Base-by-base conservation (phyloP, 2,329 filamentous ascomycete species). In the Grosmannia serpens region DNA sequence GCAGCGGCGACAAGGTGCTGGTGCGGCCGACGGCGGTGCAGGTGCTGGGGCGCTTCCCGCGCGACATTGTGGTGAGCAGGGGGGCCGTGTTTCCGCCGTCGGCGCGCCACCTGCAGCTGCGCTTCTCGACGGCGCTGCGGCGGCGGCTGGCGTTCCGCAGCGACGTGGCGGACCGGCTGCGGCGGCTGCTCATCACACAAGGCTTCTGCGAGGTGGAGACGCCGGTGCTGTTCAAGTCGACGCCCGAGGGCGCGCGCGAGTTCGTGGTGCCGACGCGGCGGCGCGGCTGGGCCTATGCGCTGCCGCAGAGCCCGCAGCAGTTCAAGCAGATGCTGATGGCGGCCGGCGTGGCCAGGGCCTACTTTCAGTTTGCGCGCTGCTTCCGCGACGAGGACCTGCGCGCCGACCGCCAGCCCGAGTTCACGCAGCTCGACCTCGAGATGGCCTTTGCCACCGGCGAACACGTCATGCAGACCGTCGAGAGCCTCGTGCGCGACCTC, bases 311-410 rank as follows among this genome's bases (percentile, higher is more conserved):
- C 64, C 94, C 94, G 0, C 94, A 99, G 70, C 94, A 99, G 70
- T 99, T 97, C 70, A 99, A 99, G 74, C 94, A 99, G 74, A 89
- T 96, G 2, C 80, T 99, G 49, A 97, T 99, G 91, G 89, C 91
- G 0, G 88, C 88, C 61, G 92, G 92, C 0, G 81, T 96, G 13
- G 59, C 60, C 1, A 74, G 79, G 1, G 83, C 81, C 47, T 99
- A 99, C 70, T 95, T 87, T 71, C 94, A 99, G 67, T 90, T 96
- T 73, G 95, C 94, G 1, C 86, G 85, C 63, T 99, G 94, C 68
- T 99, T 96, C 72, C 85, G 94, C 17, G 95, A 99, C 67, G 94
- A 99, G 69, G 95, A 97, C 70, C 77, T 94, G 41, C 82, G 94
- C 24, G 89, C 92, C 1, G 95, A 99, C 70, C 80, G 94, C 47